These are phyloP conservation scores for Aschersonia sp. DNA, from an alignment of 2,329 filamentous ascomycete genomes.

Conservation along the genomic window DNA sequence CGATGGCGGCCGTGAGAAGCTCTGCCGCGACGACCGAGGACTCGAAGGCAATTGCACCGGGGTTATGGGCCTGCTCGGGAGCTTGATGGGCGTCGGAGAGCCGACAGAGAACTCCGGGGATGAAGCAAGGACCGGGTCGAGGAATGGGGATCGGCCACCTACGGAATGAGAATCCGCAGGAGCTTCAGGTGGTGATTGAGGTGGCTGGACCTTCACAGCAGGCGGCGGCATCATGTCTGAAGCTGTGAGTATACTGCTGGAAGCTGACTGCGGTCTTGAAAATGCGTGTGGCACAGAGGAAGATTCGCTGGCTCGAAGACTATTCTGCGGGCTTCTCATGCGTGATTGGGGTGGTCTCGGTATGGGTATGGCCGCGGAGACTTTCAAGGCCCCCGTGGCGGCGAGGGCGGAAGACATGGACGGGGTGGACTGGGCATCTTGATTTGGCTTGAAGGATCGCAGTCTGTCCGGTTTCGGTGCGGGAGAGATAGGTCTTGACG, in stretches of 20 bases:
- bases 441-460: slow-evolving; percentile 23
- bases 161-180: slow-evolving; percentile 17
- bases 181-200: slow-evolving; percentile 49
- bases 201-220: slow-evolving; percentile 53
- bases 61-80: slow-evolving; percentile 40
- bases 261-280: slow-evolving; percentile 9
- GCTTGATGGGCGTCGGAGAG: slow-evolving; percentile 32
- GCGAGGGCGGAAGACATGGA: background rate
- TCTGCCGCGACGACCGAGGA: slow-evolving; percentile 29
- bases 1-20: slow-evolving; percentile 39
- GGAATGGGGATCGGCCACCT: slow-evolving; percentile 27
- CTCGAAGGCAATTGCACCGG: slow-evolving; percentile 25
- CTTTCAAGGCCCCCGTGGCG: background rate
- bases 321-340: slow-evolving; percentile 6
- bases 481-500: slow-evolving; percentile 21
- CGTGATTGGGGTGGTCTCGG: slow-evolving; percentile 12
- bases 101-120: slow-evolving; percentile 24
- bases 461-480: slow-evolving; percentile 27
- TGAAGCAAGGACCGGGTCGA: slow-evolving; percentile 31
- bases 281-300: slow-evolving; percentile 10
- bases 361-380: slow-evolving; percentile 7
- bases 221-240: slow-evolving; percentile 39
- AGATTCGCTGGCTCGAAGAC: slow-evolving; percentile 9
- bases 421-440: slow-evolving; percentile 13
- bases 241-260: slow-evolving; percentile 9